Evolutionary conservation across 139 green algal species (phyloP), one percentile per base, ranked within the genome.

Genomic region (Protoeuglena noctilucae): DNA sequence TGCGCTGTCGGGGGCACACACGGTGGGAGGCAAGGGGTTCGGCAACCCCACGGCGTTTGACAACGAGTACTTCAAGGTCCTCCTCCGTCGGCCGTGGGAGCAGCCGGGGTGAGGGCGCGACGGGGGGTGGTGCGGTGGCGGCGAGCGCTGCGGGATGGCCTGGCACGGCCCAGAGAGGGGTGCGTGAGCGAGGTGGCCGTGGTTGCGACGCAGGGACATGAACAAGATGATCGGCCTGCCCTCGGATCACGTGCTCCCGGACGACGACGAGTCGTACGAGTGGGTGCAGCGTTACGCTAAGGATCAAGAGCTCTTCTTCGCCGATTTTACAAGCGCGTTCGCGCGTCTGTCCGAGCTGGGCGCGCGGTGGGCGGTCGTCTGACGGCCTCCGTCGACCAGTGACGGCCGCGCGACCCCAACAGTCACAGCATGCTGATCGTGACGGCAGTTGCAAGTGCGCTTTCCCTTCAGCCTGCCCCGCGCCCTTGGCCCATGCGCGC

Each of bases 51-150:
- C 76, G 12, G 79, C 63, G 2, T 97, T 97, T 78, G 84, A 94
- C 72, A 94, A 93, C 54, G 62, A 58, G 0, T 97, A 97, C 72
- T 97, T 79, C 69, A 79, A n/a, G n/a, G n/a, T n/a, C n/a, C n/a
- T n/a, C n/a, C n/a, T n/a, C n/a, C 31, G 27, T 56, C 40, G 5
- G 49, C 72, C 1, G 30, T 66, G 39, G 12, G n/a, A 16, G 46
- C n/a, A 29, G 51, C 51, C 7, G 62, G 51, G 57, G 45, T 57
- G 51, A 12, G 14, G 23, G 14, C 47, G 12, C 47, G 14, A 27
- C 12, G 47, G 12, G n/a, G n/a, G n/a, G n/a, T n/a, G n/a, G n/a
- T n/a, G n/a, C n/a, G n/a, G n/a, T n/a, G n/a, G n/a, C n/a, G n/a
- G n/a, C n/a, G n/a, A n/a, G n/a, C n/a, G n/a, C n/a, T n/a, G n/a